These are phyloP conservation scores for Ensete ventricosum DNA, from an alignment of 176 grass and related monocot genomes.

Conservation along the genomic window DNA sequence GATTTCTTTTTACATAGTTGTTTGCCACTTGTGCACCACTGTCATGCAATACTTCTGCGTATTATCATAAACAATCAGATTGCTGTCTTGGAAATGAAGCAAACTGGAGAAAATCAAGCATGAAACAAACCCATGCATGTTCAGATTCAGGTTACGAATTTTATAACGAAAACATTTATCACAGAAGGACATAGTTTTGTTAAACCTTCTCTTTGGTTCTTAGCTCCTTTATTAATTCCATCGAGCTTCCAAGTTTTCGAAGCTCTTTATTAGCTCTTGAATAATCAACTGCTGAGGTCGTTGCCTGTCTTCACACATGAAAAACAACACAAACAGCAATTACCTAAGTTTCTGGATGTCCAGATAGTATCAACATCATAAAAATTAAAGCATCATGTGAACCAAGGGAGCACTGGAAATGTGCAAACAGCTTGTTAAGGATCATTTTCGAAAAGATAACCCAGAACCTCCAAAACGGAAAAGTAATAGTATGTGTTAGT, in stretches of 20 bases:
- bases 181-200: neutral
- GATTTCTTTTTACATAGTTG: neutral
- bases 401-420: neutral
- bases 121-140: neutral
- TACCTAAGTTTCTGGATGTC: neutral
- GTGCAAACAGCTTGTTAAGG: too few relatives aligned
- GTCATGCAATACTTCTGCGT: neutral
- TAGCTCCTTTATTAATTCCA: slow-evolving; percentile 46
- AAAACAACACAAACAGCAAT: slow-evolving; percentile 22
- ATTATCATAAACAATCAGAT: neutral
- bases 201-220: slow-evolving; percentile 47
- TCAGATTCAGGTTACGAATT: neutral
- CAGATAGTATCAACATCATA: neutral
- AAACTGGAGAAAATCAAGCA: neutral
- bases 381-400: neutral
- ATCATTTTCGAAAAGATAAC: too few relatives aligned
- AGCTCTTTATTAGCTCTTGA: slow-evolving; percentile 74
- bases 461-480: too few relatives aligned
- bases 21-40: neutral
- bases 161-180: neutral
- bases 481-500: too few relatives aligned
- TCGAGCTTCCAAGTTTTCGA: slow-evolving; percentile 34
- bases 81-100: neutral
- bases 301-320: slow-evolving; percentile 52
- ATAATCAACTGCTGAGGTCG: slow-evolving; percentile 45